Evolutionary conservation across 75 land plant genomes (phyloP), one percentile per base, ranked within the genome.

Genomic region (Larix kaempferi): DNA sequence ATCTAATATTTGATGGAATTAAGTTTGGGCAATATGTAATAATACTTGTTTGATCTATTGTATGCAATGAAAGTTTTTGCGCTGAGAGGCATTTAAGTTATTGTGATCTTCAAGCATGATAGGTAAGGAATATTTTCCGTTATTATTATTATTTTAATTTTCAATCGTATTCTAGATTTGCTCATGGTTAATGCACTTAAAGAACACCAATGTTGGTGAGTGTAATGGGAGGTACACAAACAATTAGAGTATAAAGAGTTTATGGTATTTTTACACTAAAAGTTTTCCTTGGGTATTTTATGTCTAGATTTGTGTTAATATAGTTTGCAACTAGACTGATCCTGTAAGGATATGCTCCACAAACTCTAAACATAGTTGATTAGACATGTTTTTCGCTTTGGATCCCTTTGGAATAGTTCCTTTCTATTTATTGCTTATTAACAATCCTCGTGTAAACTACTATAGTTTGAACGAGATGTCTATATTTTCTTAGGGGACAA

Each of bases 401-500:
- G 71, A 8, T 37, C 7, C 41, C 37, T 37, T 17, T 37, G 41
- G 15, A 66, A 66, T 37, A 4, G 29, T n/a, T 69, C 23, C 21
- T 35, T 41, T 6, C 7, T 69, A 39, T 69, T 39, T 35, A n/a
- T 21, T 69, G 52, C 41, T 25, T 14, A 62, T 6, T 69, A 69
- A 69, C 52, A 69, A 22, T 6, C 72, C 33, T 19, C 21, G 1
- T 19, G 16, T 29, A 65, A 64, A 26, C 5, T 64, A 41, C 71
- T 67, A 17, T n/a, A 21, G 8, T 17, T 6, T 19, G 41, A 69
- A 8, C 21, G 33, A 41, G 77, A 76, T 29, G 29, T n/a, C 59
- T 21, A 15, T 72, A 23, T 6, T 80, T 74, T 23, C 76, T 0
- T 88, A 93, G 97, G 98, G 98, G 66, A 95, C 98, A 73, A 87